phyloP scores from a whole-genome alignment of 2,329 filamentous ascomycete species.

The Aspergillus candidus region DNA sequence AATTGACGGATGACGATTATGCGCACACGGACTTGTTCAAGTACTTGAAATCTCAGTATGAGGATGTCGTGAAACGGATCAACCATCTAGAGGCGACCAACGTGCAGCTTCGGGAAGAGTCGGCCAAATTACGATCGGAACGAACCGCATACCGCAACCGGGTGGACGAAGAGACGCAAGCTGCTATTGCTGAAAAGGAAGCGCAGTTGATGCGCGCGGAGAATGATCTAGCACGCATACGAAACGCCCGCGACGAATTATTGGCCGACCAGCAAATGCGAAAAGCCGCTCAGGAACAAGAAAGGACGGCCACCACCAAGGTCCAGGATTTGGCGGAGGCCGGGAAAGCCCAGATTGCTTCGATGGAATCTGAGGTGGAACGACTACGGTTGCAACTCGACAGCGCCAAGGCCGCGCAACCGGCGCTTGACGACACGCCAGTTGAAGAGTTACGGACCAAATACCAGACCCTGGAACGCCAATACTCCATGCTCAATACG shows the following conservation, averaged over 20 bases:
- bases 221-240: constrained; percentile 76
- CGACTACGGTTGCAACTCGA: constrained; percentile 57
- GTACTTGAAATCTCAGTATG: constrained; percentile 78
- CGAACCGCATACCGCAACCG: constrained; percentile 73
- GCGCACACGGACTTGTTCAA: constrained; percentile 91
- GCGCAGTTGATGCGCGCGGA: constrained; percentile 74
- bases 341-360: constrained; percentile 71
- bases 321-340: constrained; percentile 74
- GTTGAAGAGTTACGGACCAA: constrained; percentile 67
- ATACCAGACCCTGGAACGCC: constrained; percentile 67
- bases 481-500: constrained; percentile 76
- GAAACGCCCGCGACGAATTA: constrained; percentile 78
- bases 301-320: constrained; percentile 62
- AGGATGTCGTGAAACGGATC: constrained; percentile 84
- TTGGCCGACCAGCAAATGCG: constrained; percentile 73
- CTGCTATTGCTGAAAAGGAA: constrained; percentile 69
- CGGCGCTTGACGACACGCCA: constrained; percentile 53
- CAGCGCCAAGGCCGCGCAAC: constrained; percentile 37
- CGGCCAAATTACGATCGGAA: constrained; percentile 78
- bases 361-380: constrained; percentile 76
- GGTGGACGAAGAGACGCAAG: constrained; percentile 73
- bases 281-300: constrained; percentile 72
- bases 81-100: constrained; percentile 90
- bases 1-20: constrained; percentile 85
- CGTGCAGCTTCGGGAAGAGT: constrained; percentile 74